Conservation (phyloP, 75 land plant genomes). For the Cunninghamia lanceolata region DNA sequence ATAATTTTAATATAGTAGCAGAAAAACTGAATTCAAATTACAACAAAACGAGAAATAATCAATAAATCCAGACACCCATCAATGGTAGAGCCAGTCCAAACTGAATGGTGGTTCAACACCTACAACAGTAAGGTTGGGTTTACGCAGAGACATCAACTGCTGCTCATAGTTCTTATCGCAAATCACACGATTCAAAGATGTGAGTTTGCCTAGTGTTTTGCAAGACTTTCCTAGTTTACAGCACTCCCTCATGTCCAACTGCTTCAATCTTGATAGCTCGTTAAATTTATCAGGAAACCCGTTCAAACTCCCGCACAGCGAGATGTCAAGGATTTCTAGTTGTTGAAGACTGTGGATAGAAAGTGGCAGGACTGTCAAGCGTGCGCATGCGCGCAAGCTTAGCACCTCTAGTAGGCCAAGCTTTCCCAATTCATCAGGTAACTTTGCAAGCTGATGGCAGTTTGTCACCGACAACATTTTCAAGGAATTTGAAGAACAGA, state of each 20-base stretch:
- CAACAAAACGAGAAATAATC: too few relatives aligned
- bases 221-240: background rate
- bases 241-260: conserved; percentile 6
- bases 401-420: background rate
- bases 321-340: background rate
- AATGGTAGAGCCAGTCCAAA: background rate
- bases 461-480: background rate
- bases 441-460: background rate
- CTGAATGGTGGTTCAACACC: background rate
- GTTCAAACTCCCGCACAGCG: background rate
- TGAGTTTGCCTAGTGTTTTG: background rate
- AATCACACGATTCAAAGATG: background rate
- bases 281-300: background rate
- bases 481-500: background rate
- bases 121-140: background rate
- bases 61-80: too few relatives aligned
- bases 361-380: background rate
- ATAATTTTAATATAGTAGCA: too few relatives aligned
- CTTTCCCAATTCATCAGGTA: background rate
- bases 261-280: background rate
- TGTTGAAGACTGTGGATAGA: background rate
- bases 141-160: background rate
- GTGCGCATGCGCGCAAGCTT: background rate
- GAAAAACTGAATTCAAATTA: too few relatives aligned
- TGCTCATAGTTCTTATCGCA: background rate